Percentiles rank a stretch among this genome's conserved stretches.
phyloP scores from a whole-genome alignment of 495 filamentous ascomycete species.

The Aspergillus avenaceus region DNA sequence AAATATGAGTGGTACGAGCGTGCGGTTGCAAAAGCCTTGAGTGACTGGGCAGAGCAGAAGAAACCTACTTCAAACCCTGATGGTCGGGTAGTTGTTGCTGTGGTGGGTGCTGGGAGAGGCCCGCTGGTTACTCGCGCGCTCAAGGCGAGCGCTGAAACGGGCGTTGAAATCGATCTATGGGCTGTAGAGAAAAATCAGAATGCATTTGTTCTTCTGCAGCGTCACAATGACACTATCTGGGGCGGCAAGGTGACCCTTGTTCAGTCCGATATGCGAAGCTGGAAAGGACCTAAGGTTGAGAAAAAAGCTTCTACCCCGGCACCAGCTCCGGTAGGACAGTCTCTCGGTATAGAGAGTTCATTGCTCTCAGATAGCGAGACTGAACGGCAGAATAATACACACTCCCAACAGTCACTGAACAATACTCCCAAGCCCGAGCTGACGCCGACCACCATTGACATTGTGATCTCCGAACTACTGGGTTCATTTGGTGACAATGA shows the following conservation, averaged over 20 bases:
- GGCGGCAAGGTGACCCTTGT: slow-evolving; percentile 71
- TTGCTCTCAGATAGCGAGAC: slow-evolving; percentile 18
- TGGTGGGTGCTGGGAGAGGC: slow-evolving; percentile 88
- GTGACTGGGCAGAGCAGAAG: slow-evolving; percentile 68
- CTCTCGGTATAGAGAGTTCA: slow-evolving; percentile 29
- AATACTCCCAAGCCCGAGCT: slow-evolving; percentile 1
- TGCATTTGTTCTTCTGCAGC: slow-evolving; percentile 85
- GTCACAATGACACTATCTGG: slow-evolving; percentile 79
- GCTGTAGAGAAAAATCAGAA: slow-evolving; percentile 98
- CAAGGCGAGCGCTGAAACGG: slow-evolving; percentile 68
- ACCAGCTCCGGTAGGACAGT: slow-evolving; percentile 25
- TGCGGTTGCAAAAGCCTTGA: slow-evolving; percentile 75
- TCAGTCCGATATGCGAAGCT: slow-evolving; percentile 95
- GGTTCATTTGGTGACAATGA: slow-evolving; percentile 93
- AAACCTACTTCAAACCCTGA: slow-evolving; percentile 67
- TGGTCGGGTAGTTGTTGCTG: slow-evolving; percentile 78
- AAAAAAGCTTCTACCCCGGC: slow-evolving; percentile 7
- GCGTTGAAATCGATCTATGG: slow-evolving; percentile 77
- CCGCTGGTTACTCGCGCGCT: slow-evolving; percentile 85
- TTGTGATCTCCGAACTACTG: slow-evolving; percentile 87
- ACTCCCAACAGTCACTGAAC: background rate
- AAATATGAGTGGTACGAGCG: slow-evolving; percentile 96
- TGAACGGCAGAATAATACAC: background rate
- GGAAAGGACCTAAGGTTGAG: slow-evolving; percentile 63
- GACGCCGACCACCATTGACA: slow-evolving; percentile 69